Conservation (phyloP, 2,329 filamentous ascomycete species). For the Lachnellula subtilissima region DNA sequence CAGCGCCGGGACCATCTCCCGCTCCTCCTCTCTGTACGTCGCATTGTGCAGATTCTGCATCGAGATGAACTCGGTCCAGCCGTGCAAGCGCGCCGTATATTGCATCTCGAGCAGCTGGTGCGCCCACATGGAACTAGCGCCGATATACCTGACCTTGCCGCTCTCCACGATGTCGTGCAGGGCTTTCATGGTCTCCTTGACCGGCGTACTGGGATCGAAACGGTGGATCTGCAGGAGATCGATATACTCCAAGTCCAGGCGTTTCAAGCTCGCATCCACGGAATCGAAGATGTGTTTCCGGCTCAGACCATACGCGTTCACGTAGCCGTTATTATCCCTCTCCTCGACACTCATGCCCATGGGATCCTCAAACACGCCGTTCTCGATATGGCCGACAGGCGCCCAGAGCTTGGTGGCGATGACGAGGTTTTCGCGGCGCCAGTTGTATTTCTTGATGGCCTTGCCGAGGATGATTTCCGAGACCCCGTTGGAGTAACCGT, state of each 20-base stretch:
- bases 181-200: conserved; percentile 57
- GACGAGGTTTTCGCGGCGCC: conserved; percentile 59
- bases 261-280: conserved; percentile 51
- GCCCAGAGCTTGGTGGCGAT: conserved; percentile 59
- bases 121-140: conserved; percentile 34
- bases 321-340: conserved; percentile 36
- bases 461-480: conserved; percentile 39
- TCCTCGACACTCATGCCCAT: conserved; percentile 11
- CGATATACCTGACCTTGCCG: conserved; percentile 52
- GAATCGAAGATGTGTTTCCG: conserved; percentile 61
- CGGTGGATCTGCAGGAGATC: conserved; percentile 58
- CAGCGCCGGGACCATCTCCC: conserved; percentile 28
- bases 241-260: conserved; percentile 41
- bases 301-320: conserved; percentile 50
- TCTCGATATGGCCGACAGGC: conserved; percentile 9
- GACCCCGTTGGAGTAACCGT: conserved; percentile 48
- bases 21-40: conserved; percentile 55
- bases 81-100: conserved; percentile 36
- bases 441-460: conserved; percentile 58
- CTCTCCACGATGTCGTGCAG: conserved; percentile 53
- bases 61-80: conserved; percentile 56
- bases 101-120: conserved; percentile 33
- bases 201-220: conserved; percentile 45
- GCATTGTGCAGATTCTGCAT: conserved; percentile 58
- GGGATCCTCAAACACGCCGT: conserved; percentile 9